Percentiles rank a stretch among this genome's conserved stretches.
Conservation (phyloP, 1,284 basidiomycete genomes). For the Naganishia sp. region DNA sequence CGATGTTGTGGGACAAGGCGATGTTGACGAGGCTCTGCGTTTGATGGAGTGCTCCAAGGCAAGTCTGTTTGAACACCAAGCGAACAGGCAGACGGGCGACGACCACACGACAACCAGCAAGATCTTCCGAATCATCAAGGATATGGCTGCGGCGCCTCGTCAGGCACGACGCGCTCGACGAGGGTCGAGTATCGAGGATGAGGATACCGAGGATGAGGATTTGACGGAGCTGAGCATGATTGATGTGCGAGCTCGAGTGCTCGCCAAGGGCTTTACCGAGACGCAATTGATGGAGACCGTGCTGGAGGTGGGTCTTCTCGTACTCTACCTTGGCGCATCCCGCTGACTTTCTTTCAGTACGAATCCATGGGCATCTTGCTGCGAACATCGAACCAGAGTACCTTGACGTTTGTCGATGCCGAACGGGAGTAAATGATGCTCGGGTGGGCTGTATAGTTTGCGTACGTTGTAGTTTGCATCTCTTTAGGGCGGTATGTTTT, state of each 20-base stretch:
- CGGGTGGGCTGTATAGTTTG: background rate
- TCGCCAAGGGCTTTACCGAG: constrained; percentile 86
- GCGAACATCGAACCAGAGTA: constrained; percentile 72
- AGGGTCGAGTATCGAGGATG: constrained; percentile 56
- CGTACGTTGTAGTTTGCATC: no score
- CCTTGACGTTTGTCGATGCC: constrained; percentile 59
- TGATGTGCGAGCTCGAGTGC: constrained; percentile 77
- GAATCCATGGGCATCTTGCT: constrained; percentile 75
- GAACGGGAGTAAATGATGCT: constrained; percentile 11
- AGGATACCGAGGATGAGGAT: constrained; percentile 67
- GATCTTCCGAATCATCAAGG: constrained; percentile 86
- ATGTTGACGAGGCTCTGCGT: constrained; percentile 95
- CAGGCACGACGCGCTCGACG: constrained; percentile 49
- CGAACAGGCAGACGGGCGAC: constrained; percentile 58
- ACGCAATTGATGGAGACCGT: constrained; percentile 83
- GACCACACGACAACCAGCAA: constrained; percentile 78
- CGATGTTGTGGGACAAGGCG: constrained; percentile 73
- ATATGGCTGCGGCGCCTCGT: constrained; percentile 64
- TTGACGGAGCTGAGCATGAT: constrained; percentile 66
- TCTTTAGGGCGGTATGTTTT: no score
- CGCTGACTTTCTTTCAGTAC: constrained; percentile 60
- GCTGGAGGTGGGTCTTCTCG: constrained; percentile 61
- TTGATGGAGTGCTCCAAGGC: constrained; percentile 97
- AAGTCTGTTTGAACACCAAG: constrained; percentile 74
- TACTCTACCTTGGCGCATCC: background rate